Base-by-base conservation (phyloP, 1,284 basidiomycete genomes). In the Naganishia liquefaciens region DNA sequence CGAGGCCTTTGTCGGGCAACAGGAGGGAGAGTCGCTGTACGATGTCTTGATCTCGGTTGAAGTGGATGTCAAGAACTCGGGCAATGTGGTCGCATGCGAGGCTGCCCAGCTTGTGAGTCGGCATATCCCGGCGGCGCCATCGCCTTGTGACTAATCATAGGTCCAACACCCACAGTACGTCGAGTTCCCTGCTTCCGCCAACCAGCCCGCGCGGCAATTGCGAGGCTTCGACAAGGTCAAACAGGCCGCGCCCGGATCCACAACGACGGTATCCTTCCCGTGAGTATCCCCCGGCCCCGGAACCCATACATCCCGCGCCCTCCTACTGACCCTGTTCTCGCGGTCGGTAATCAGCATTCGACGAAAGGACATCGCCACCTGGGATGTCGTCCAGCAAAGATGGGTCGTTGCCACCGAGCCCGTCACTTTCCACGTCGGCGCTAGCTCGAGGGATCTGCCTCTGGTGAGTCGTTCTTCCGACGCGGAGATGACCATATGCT, bases 301-400 rank as follows among this genome's bases (percentile, higher is more conserved):
- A n/a, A 23, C 13, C n/a, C 33, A 13, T 54, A 57, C 50, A 17
- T 7, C 15, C 23, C 27, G n/a, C 13, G 23, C 17, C 1, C 3
- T n/a, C 19, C n/a, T 17, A 28, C n/a, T 23, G 46, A 4, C 21
- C 2, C 1, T 3, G 17, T 71, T 11, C n/a, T 10, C 23, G 3
- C 23, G 23, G 21, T 44, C 25, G n/a, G n/a, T n/a, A n/a, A n/a
- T n/a, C 54, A 77, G 77, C 10, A 57, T 64, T 25, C 71, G 77
- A 30, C 77, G 77, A 68, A 81, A 81, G 71, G 80, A 80, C 65
- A 54, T 81, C 37, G 70, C 79, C 6, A 73, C 80, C 11, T 82
- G 80, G 79, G 75, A 77, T 63, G 77, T 78, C 9, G 67, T 68
- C 7, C 33, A 66, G 52, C 79, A 79, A 68, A 63, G 72, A 3